Conservation (phyloP, 805 yeast genomes). For the Kuraishia piskuri region DNA sequence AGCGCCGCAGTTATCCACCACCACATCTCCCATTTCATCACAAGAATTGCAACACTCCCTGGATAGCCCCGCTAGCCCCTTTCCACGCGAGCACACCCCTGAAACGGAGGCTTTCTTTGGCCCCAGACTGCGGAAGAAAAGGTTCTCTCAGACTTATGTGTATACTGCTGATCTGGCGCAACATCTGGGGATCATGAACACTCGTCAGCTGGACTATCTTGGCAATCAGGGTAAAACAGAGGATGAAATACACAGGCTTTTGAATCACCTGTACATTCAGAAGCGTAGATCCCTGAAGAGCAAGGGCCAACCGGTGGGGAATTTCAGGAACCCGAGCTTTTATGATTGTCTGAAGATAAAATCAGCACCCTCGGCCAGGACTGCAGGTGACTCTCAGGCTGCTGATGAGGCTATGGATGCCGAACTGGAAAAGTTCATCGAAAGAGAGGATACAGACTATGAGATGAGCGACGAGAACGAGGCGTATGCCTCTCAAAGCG, state of each 20-base stretch:
- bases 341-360: neutral
- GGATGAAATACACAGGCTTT: slow-evolving; percentile 15
- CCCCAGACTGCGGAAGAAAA: slow-evolving; percentile 17
- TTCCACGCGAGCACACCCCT: neutral
- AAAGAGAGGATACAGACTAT: slow-evolving; percentile 4
- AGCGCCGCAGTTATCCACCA: neutral
- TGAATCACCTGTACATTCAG: slow-evolving; percentile 19
- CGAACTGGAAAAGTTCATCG: slow-evolving; percentile 9
- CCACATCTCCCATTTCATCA: neutral
- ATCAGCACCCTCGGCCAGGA: neutral
- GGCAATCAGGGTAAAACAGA: slow-evolving; percentile 20
- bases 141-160: slow-evolving; percentile 25
- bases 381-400: neutral
- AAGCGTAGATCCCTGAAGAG: slow-evolving; percentile 3
- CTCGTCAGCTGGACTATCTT: slow-evolving; percentile 17
- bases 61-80: neutral
- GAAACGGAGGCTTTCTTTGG: neutral
- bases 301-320: neutral
- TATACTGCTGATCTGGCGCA: slow-evolving; percentile 25
- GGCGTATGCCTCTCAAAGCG: neutral
- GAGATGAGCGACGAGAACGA: neutral
- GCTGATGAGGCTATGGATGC: slow-evolving; percentile 5
- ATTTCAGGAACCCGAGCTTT: neutral
- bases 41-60: neutral
- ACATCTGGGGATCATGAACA: slow-evolving; percentile 21